Base-by-base conservation (phyloP, 257 asterid species). In the Solanum pinnatisectum region DNA sequence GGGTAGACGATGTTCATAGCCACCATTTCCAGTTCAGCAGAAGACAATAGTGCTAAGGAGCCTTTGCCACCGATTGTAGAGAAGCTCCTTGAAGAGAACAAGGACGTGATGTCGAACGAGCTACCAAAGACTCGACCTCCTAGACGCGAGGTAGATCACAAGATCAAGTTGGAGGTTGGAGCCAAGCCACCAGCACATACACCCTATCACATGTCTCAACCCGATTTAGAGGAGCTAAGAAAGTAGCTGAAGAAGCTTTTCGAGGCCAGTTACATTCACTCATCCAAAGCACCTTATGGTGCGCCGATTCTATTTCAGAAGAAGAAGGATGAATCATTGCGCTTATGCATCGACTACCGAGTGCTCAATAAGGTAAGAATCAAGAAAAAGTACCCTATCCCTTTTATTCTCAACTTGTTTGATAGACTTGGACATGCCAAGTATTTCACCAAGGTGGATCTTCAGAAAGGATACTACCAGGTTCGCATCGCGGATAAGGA, bases 301-400 rank as follows among this genome's bases (percentile, higher is more conserved):
- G 1, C 8, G 3, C 0, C 3, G 0, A 3, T 49, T 20, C 22
- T 1, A 5, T 15, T 15, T 0, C 22, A 2, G 2, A 49, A 49
- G 3, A 8, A 49, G 60, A 49, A 49, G 6, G 20, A 49, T 0
- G 60, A 1, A 5, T 49, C 60, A 49, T 15, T 49, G 3, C 3
- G 3, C 60, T 46, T 46, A 46, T 46, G 59, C 20, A 46, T 46
- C 8, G 8, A 46, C 0, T 46, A 46, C 0, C 20, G 20, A 1
- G 20, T 3, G 0, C 20, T 46, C 5, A 4, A 46, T 46, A 46
- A 46, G 18, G 20, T 46, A 16, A 46, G 20, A 46, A 46, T 46
- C 18, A 14, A 46, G 59, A 46, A 14, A 4, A 46, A 46, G 6
- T 42, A 46, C 0, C 60, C 1, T 46, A 46, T 14, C 20, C 20